Base-by-base conservation (phyloP, 169 alveolate species). In the Prorocentrum cordatum region DNA sequence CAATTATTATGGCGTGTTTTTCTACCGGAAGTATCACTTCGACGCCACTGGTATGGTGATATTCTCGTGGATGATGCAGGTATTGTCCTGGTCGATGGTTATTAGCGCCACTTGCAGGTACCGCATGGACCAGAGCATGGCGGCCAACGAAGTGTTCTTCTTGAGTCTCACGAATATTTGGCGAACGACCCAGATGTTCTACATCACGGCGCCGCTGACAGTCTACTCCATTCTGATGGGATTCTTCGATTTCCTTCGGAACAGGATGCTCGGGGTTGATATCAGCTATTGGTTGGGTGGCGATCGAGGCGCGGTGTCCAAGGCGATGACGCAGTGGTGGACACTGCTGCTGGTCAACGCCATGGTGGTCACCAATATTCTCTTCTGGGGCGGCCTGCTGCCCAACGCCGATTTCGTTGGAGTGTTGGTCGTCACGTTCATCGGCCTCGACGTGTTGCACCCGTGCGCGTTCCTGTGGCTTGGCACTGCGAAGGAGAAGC, bases 281-380 rank as follows among this genome's bases (percentile, higher is more conserved):
- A 77, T 77, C 88, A 77, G 88, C 33, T 77, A 59, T 42, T 77
- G 88, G 88, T 24, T 77, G 2, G 88, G 88, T 26, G 88, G 88
- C 6, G 88, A 77, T 35, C 88, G 88, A n/a, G 88, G 88, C 16
- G 88, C 36, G 22, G 38, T 64, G 71, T 77, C 88, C n/a, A n/a
- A n/a, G n/a, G n/a, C n/a, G n/a, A n/a, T n/a, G n/a, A n/a, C n/a
- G n/a, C n/a, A n/a, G n/a, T n/a, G n/a, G n/a, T n/a, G n/a, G n/a
- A n/a, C n/a, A n/a, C n/a, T n/a, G n/a, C n/a, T n/a, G n/a, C n/a
- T n/a, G n/a, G n/a, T n/a, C n/a, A n/a, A n/a, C n/a, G n/a, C n/a
- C n/a, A n/a, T n/a, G n/a, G n/a, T n/a, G n/a, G n/a, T n/a, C n/a
- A n/a, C n/a, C n/a, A n/a, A n/a, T n/a, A n/a, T n/a, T n/a, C n/a